Evolutionary conservation across 1,284 basidiomycete species (phyloP), one percentile per base, ranked within the genome.

Genomic region (Rhizoctonia solani): DNA sequence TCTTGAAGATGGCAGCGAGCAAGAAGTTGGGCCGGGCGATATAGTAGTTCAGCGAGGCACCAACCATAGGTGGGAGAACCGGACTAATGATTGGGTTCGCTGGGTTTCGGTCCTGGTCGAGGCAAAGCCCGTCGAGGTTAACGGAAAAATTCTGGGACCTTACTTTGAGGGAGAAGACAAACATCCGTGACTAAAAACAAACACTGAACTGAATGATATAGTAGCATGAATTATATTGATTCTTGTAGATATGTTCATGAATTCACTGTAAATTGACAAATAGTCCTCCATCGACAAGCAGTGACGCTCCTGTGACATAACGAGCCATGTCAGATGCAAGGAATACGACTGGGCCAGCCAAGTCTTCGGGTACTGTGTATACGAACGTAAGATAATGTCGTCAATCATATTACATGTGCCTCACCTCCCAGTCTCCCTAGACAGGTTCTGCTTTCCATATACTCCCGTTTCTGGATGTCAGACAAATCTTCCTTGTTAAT

Each of bases 401-500:
- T 49, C 68, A 65, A 42, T 55, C 44, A 32, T 54, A 9, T 58
- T 56, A 27, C 25, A 41, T 67, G 66, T 41, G 41, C 75, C 80
- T 74, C 73, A 82, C 83, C 79, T 67, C 90, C 90, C 3, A 93
- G 80, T 71, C 90, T 80, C 4, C 86, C 85, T 16, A 92, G 77
- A 47, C 83, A 84, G 23, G 88, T 90, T 49, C 90, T 79, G 27
- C 85, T 82, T 61, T 86, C 77, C 84, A 89, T 91, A 68, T 82
- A 81, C 37, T 83, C 81, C 19, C 87, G 80, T 75, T 92, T 92
- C 27, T 74, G 76, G 1, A 75, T 74, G 72, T 90, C 81, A 2
- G 84, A 76, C 25, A 93, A 81, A 76, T 92, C 89, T 63, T 89
- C 87, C 72, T 85, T 85, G 77, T 92, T 92, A 77, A 92, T 92